phyloP scores from a whole-genome alignment of 306 rosid species.

The Mimosa bimucronata region DNA sequence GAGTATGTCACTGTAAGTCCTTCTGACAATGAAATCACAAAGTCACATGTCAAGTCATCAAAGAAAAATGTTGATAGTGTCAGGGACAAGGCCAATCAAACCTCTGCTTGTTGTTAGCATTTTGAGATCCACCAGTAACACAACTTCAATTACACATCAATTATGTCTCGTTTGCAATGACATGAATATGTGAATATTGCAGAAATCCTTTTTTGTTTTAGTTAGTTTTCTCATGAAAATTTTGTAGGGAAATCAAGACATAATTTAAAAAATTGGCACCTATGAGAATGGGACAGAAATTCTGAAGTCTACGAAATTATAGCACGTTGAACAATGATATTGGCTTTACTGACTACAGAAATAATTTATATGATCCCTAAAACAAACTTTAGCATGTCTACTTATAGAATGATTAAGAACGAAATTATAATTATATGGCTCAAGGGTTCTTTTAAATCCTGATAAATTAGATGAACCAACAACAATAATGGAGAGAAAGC shows the following conservation, averaged over 20 bases:
- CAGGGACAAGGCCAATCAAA: conserved; percentile 4
- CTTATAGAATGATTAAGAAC: neutral
- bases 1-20: neutral
- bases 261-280: neutral
- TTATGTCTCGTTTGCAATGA: neutral
- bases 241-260: neutral
- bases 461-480: neutral
- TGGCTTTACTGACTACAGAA: neutral
- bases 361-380: neutral
- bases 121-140: neutral
- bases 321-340: neutral
- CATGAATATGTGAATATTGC: neutral
- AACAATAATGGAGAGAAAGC: neutral
- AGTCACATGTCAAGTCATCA: neutral
- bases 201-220: neutral
- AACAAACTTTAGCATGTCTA: neutral
- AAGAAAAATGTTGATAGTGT: neutral
- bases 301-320: neutral
- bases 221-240: neutral
- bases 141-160: neutral
- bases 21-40: neutral
- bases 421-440: neutral
- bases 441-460: neutral
- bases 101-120: neutral
- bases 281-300: neutral